These are phyloP conservation scores for Daldinia eschscholtzii DNA, from an alignment of 2,329 filamentous ascomycete genomes.

Conservation along the genomic window DNA sequence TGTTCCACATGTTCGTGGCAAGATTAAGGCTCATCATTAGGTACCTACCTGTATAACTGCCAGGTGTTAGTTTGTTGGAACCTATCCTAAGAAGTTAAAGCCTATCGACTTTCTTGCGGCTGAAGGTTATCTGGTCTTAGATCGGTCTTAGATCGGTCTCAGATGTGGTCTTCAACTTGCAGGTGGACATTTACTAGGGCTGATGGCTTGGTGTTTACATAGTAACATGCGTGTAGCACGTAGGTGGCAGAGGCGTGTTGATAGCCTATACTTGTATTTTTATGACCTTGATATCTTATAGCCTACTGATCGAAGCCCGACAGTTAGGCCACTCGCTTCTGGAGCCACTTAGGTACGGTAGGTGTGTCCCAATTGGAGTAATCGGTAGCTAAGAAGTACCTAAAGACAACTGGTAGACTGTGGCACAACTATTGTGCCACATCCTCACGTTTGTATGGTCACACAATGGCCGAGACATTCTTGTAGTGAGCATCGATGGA, in stretches of 20 bases:
- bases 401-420: slow-evolving; percentile 19
- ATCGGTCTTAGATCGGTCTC: slow-evolving; percentile 27
- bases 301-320: too few species aligned
- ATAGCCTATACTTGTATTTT: neutral
- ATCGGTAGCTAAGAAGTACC: neutral
- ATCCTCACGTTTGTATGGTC: slow-evolving; percentile 1
- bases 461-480: slow-evolving; percentile 1
- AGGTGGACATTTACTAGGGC: slow-evolving; percentile 22
- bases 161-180: slow-evolving; percentile 25
- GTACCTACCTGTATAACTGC: neutral
- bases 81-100: neutral
- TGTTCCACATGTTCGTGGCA: neutral
- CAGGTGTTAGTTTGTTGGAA: neutral
- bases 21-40: too few species aligned
- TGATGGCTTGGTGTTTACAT: slow-evolving; percentile 15
- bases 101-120: slow-evolving; percentile 17
- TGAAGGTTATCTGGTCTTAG: slow-evolving; percentile 15
- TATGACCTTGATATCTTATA: neutral
- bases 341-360: too few species aligned
- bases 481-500: neutral
- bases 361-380: neutral
- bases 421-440: slow-evolving; percentile 23
- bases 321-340: too few species aligned
- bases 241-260: slow-evolving; percentile 3
- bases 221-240: neutral